phyloP scores from a whole-genome alignment of 805 yeast genomes.

The Zygotorulaspora chibaensis region DNA sequence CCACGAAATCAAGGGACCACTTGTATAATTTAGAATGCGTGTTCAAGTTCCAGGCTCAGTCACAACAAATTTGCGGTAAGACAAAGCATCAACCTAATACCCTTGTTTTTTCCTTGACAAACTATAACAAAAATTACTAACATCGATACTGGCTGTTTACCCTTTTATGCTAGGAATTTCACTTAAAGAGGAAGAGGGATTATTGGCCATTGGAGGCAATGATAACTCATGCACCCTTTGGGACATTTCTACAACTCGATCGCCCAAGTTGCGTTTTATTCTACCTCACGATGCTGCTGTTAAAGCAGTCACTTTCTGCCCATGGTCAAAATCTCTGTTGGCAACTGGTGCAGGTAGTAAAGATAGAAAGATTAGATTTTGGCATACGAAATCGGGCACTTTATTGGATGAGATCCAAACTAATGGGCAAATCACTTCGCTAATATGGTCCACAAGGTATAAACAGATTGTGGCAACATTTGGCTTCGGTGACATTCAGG shows the following conservation, averaged over 20 bases:
- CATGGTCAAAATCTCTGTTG: constrained; percentile 74
- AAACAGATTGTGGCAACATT: constrained; percentile 73
- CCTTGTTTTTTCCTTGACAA: not conserved
- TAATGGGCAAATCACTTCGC: constrained; percentile 70
- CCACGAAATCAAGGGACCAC: not conserved
- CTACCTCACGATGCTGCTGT: constrained; percentile 81
- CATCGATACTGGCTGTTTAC: not conserved
- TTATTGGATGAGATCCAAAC: constrained; percentile 54
- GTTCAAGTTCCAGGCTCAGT: constrained; percentile 42
- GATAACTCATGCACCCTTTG: constrained; percentile 78
- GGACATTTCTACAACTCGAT: constrained; percentile 46
- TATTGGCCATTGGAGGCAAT: constrained; percentile 78
- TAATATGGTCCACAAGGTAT: constrained; percentile 65
- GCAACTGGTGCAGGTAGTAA: constrained; percentile 91
- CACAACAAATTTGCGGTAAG: constrained; percentile 59
- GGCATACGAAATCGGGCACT: constrained; percentile 83
- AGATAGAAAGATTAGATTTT: constrained; percentile 74
- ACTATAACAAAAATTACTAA: not conserved
- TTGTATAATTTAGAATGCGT: constrained; percentile 19
- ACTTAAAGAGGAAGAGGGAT: constrained; percentile 47
- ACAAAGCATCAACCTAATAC: constrained; percentile 4
- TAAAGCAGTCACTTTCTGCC: constrained; percentile 85
- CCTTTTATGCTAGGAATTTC: constrained; percentile 48
- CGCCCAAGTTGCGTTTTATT: constrained; percentile 44
- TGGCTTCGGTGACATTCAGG: constrained; percentile 63